Conservation (phyloP, 352 stramenopile genomes). For the Pythium angustatum region DNA sequence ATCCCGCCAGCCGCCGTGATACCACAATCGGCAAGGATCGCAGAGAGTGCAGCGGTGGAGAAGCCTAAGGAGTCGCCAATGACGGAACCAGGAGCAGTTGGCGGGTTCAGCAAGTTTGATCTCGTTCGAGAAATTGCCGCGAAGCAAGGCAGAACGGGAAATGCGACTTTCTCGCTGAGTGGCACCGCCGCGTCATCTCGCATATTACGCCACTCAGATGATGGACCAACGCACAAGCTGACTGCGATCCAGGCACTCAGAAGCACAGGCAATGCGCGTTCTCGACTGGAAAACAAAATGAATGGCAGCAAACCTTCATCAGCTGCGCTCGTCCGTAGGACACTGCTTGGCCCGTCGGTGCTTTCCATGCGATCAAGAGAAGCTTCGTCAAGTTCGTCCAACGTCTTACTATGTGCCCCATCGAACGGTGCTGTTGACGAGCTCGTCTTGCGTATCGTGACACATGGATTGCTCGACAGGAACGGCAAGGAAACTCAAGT, state of each 20-base stretch:
- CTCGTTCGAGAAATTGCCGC: constrained; percentile 35
- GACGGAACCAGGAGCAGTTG: background rate
- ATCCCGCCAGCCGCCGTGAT: constrained; percentile 54
- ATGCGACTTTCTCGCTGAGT: constrained; percentile 56
- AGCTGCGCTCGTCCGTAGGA: constrained; percentile 46
- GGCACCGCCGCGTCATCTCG: constrained; percentile 48
- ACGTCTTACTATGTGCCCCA: constrained; percentile 86
- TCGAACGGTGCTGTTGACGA: constrained; percentile 92
- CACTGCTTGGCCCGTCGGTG: constrained; percentile 41
- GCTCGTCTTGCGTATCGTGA: constrained; percentile 85
- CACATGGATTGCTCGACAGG: constrained; percentile 74
- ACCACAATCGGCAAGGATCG: constrained; percentile 7
- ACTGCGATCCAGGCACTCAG: constrained; percentile 72
- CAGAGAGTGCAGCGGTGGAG: background rate
- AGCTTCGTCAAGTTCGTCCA: constrained; percentile 42
- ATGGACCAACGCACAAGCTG: constrained; percentile 33
- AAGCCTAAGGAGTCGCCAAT: constrained; percentile 9
- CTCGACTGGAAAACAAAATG: constrained; percentile 71
- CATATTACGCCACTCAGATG: constrained; percentile 59
- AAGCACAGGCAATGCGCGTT: constrained; percentile 50
- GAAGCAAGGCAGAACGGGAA: constrained; percentile 14
- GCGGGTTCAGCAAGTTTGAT: constrained; percentile 57
- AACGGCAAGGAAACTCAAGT: constrained; percentile 53
- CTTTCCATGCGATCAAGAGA: constrained; percentile 21
- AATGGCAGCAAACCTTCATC: constrained; percentile 24